Evolutionary conservation across 108 stramenopile species (phyloP), one percentile per base, ranked within the genome.

Genomic region (Halocafeteria seosinensis): DNA sequence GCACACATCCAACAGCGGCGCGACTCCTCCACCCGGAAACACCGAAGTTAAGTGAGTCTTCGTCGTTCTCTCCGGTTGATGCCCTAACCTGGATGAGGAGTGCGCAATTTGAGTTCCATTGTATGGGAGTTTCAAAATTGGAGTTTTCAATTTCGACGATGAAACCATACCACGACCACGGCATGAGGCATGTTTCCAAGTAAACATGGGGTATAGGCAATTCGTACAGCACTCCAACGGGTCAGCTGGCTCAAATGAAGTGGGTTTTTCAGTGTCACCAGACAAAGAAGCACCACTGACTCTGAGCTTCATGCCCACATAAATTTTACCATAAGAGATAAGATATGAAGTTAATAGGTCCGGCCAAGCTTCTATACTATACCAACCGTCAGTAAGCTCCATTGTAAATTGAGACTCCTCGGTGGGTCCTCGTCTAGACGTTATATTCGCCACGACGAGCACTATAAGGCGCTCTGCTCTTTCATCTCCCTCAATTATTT

Each of bases 71-170:
- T n/a, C n/a, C n/a, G n/a, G n/a, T n/a, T n/a, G n/a, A n/a, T n/a
- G n/a, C n/a, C n/a, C n/a, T n/a, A n/a, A n/a, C n/a, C n/a, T n/a
- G n/a, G n/a, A n/a, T n/a, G n/a, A n/a, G n/a, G n/a, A n/a, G n/a
- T n/a, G n/a, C n/a, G n/a, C n/a, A n/a, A n/a, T n/a, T n/a, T n/a
- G 42, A 47, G 42, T 47, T 17, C 42, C 42, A n/a, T 47, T 47
- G 42, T 21, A 47, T 47, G 17, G 42, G 17, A 47, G n/a, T 17
- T 21, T 84, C 83, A 37, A 78, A 73, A 24, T n/a, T 47, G 42
- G 17, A 47, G 17, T 47, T 17, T n/a, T n/a, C 17, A 47, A n/a
- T 47, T 47, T 47, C 42, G 17, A n/a, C n/a, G 42, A n/a, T n/a
- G 42, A 17, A 17, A 47, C 42, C 42, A 47, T 47, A 21, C 42